phyloP scores from a whole-genome alignment of 805 yeast genomes.

The Hanseniaspora taiwanica region DNA sequence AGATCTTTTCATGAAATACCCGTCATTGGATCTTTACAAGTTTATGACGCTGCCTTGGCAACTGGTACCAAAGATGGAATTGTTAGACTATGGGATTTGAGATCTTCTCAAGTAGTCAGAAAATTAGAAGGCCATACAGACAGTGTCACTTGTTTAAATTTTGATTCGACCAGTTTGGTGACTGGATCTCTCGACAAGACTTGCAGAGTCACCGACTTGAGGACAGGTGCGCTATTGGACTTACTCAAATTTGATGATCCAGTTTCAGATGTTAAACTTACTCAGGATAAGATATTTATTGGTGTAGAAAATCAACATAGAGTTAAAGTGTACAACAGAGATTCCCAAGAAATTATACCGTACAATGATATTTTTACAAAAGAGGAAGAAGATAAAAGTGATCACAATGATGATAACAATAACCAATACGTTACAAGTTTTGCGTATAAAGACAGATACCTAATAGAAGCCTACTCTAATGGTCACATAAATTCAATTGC shows the following conservation, averaged over 20 bases:
- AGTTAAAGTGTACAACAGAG: slow-evolving; percentile 47
- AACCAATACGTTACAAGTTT: slow-evolving; percentile 27
- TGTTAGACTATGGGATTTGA: slow-evolving; percentile 63
- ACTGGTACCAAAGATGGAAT: slow-evolving; percentile 69
- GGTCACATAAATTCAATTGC: slow-evolving; percentile 63
- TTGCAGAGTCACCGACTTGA: slow-evolving; percentile 53
- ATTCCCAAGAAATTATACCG: slow-evolving; percentile 31
- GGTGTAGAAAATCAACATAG: slow-evolving; percentile 33
- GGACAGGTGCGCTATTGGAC: slow-evolving; percentile 50
- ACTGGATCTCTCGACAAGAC: slow-evolving; percentile 55
- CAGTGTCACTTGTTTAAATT: slow-evolving; percentile 53
- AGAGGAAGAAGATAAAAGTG: too few relatives aligned
- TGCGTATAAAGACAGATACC: slow-evolving; percentile 47
- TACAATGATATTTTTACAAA: slow-evolving; percentile 1
- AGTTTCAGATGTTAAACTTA: slow-evolving; percentile 46
- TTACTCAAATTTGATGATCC: slow-evolving; percentile 49
- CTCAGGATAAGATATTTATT: slow-evolving; percentile 39
- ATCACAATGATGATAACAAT: slow-evolving; percentile 18
- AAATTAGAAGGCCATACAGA: slow-evolving; percentile 56
- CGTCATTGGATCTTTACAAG: slow-evolving; percentile 54
- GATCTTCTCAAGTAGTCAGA: slow-evolving; percentile 54
- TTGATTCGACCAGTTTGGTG: slow-evolving; percentile 49
- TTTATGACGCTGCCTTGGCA: slow-evolving; percentile 64
- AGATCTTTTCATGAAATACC: slow-evolving; percentile 25
- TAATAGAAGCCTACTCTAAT: slow-evolving; percentile 48